Evolutionary conservation across 1,284 basidiomycete genomes (phyloP).

Genomic region (Gastroboletus turbinatus): DNA sequence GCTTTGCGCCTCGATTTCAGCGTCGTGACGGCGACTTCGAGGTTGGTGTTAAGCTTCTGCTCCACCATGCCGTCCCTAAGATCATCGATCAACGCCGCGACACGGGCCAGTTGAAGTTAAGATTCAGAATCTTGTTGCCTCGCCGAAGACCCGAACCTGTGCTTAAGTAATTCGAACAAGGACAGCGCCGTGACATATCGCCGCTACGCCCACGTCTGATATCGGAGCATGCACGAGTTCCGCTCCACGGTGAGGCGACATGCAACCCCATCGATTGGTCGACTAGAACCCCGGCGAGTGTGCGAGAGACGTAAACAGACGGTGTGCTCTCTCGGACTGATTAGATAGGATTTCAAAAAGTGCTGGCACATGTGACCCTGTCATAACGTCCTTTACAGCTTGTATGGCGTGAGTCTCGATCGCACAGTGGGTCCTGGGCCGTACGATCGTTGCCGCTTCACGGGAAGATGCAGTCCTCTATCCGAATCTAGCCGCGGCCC

Average conservation of each 20-base stretch:
- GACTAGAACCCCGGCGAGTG: neutral
- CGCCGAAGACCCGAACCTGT: neutral
- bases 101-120: neutral
- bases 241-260: conserved; percentile 16
- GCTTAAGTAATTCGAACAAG: neutral
- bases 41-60: neutral
- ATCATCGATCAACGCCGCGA: neutral
- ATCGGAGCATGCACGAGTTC: conserved; percentile 4
- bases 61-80: neutral
- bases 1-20: neutral
- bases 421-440: neutral
- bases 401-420: neutral
- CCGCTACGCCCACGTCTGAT: neutral
- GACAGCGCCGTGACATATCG: neutral
- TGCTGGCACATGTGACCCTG: neutral
- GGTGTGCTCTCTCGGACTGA: neutral
- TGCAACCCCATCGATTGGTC: neutral
- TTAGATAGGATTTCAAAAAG: conserved; percentile 3
- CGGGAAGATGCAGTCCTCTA: neutral
- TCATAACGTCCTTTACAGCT: neutral
- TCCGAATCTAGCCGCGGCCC: conserved; percentile 8
- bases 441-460: neutral
- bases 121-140: neutral
- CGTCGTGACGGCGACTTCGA: neutral
- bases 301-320: conserved; percentile 10